Conservation (phyloP, 2,329 filamentous ascomycete species). For the Hypoxylon sp. region DNA sequence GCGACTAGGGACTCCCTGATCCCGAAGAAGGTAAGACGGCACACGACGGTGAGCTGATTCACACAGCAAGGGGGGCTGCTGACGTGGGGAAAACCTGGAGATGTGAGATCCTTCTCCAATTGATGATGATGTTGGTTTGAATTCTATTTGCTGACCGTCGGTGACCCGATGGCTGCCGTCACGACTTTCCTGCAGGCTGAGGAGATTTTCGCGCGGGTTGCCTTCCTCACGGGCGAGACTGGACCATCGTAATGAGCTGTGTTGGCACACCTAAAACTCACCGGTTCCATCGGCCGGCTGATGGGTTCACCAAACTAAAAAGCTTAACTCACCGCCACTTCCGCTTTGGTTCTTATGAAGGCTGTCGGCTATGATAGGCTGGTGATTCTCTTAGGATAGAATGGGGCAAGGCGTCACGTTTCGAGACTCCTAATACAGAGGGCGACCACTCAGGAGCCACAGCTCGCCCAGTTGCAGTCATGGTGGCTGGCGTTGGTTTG, state of each 20-base stretch:
- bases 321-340: slow-evolving; percentile 48
- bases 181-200: slow-evolving; percentile 32
- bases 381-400: slow-evolving; percentile 26
- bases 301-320: slow-evolving; percentile 31
- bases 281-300: slow-evolving; percentile 15
- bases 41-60: slow-evolving; percentile 43
- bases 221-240: slow-evolving; percentile 26
- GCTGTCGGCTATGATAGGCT: slow-evolving; percentile 31
- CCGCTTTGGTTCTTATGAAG: slow-evolving; percentile 30
- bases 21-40: slow-evolving; percentile 43
- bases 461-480: slow-evolving; percentile 25
- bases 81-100: slow-evolving; percentile 47
- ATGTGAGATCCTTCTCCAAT: slow-evolving; percentile 17
- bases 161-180: slow-evolving; percentile 23
- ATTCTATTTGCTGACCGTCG: slow-evolving; percentile 36
- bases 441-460: slow-evolving; percentile 22
- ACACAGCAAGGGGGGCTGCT: slow-evolving; percentile 28
- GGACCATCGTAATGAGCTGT: slow-evolving; percentile 19
- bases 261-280: slow-evolving; percentile 39
- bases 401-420: slow-evolving; percentile 32
- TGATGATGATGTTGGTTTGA: slow-evolving; percentile 25
- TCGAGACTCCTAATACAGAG: slow-evolving; percentile 19
- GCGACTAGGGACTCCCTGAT: slow-evolving; percentile 23
- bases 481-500: slow-evolving; percentile 24
- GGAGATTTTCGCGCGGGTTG: slow-evolving; percentile 24